Conservation (phyloP, 2,329 filamentous ascomycete species). For the Magnaporthiopsis rhizophila region DNA sequence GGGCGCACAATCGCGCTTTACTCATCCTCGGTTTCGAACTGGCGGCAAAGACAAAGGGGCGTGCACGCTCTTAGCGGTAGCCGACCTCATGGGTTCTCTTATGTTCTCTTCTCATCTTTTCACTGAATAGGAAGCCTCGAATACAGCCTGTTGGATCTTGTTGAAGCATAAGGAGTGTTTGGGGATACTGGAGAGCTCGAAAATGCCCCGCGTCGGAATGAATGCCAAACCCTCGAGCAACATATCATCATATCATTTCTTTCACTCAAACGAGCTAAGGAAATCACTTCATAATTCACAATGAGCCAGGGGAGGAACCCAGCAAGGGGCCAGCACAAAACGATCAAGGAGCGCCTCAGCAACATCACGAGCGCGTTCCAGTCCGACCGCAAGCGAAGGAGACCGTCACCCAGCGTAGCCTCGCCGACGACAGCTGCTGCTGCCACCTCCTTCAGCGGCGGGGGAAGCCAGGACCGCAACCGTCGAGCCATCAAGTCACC, state of each 20-base stretch:
- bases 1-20: neutral
- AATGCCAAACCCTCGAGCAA: neutral
- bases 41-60: neutral
- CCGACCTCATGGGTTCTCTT: neutral
- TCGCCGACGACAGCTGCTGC: too few species aligned
- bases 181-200: neutral
- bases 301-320: neutral
- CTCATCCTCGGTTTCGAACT: neutral
- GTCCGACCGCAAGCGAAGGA: neutral
- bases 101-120: neutral
- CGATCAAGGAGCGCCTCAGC: neutral
- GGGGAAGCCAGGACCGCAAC: neutral
- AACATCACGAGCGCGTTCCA: conserved; percentile 1
- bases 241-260: neutral
- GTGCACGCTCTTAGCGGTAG: neutral
- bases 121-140: neutral
- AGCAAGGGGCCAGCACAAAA: too few species aligned
- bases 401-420: too few species aligned
- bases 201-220: neutral
- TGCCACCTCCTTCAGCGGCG: neutral
- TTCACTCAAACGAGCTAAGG: neutral
- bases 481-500: neutral
- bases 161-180: neutral
- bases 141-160: neutral
- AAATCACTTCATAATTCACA: neutral